phyloP scores from a whole-genome alignment of 768 basidiomycete genomes.

The Auriscalpium microsporum region DNA sequence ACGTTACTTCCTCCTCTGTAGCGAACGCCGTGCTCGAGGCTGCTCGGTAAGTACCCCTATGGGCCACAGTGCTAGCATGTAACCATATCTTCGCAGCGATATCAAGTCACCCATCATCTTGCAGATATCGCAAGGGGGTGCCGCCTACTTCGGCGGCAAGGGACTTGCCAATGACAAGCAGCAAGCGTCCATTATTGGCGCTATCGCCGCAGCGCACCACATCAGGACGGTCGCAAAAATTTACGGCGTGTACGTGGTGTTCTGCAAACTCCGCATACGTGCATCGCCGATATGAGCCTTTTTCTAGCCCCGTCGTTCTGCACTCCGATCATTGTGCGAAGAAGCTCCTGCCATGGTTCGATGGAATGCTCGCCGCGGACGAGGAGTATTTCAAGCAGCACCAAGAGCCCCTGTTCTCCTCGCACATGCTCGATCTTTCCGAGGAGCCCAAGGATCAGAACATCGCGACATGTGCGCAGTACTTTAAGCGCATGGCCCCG shows the following conservation, averaged over 20 bases:
- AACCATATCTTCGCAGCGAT: slow-evolving; percentile 47
- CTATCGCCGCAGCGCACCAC: slow-evolving; percentile 87
- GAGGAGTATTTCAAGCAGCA: slow-evolving; percentile 88
- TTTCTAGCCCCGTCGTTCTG: slow-evolving; percentile 78
- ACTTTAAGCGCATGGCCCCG: slow-evolving; percentile 92
- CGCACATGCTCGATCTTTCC: slow-evolving; percentile 98
- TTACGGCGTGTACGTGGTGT: slow-evolving; percentile 78
- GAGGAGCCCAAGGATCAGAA: slow-evolving; percentile 90
- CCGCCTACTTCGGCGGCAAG: slow-evolving; percentile 95
- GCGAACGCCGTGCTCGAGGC: slow-evolving; percentile 95
- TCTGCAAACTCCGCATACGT: neutral
- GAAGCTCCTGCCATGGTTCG: slow-evolving; percentile 98
- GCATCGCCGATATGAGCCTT: neutral
- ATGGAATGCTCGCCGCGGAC: slow-evolving; percentile 96
- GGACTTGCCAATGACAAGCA: slow-evolving; percentile 92
- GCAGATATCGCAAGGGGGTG: slow-evolving; percentile 95
- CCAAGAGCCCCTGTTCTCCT: slow-evolving; percentile 83
- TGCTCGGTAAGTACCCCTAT: slow-evolving; percentile 52
- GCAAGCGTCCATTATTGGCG: slow-evolving; percentile 90
- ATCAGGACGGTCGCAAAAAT: slow-evolving; percentile 78
- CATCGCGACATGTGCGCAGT: slow-evolving; percentile 87
- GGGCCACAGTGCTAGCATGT: neutral
- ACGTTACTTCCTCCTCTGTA: slow-evolving; percentile 92
- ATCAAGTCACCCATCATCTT: slow-evolving; percentile 96
- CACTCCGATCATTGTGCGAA: slow-evolving; percentile 99